These are phyloP conservation scores for Poronia punctata DNA, from an alignment of 495 filamentous ascomycete species.

Conservation along the genomic window DNA sequence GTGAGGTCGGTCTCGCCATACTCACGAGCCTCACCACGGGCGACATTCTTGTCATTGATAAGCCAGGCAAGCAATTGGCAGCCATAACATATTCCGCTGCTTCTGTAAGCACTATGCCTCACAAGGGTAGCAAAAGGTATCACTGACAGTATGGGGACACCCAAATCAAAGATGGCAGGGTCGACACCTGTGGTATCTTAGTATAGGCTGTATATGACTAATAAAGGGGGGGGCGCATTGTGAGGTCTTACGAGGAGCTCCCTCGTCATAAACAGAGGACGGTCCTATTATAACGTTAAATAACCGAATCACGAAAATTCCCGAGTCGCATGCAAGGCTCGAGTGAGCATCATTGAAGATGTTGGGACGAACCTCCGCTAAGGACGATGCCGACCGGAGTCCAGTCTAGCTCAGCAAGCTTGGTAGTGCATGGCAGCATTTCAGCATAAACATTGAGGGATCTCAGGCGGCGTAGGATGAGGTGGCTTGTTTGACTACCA, in stretches of 20 bases:
- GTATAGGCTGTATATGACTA: conserved; percentile 2
- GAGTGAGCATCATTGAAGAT: too few species aligned
- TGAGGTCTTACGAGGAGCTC: conserved; percentile 50
- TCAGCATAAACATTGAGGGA: conserved; percentile 83
- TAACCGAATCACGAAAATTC: not conserved
- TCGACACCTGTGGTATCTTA: conserved; percentile 46
- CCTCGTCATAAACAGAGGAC: conserved; percentile 54
- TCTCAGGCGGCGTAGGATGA: conserved; percentile 70
- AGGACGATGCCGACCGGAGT: conserved; percentile 78
- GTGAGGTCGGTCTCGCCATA: conserved; percentile 58
- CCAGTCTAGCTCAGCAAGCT: conserved; percentile 68
- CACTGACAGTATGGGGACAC: conserved; percentile 54
- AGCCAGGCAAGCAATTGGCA: conserved; percentile 79
- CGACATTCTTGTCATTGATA: conserved; percentile 58
- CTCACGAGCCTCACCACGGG: conserved; percentile 62
- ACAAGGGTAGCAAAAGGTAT: not conserved
- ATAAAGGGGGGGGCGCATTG: not conserved
- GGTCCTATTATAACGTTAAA: conserved; percentile 13
- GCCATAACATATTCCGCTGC: conserved; percentile 64
- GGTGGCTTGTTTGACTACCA: conserved; percentile 61
- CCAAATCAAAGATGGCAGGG: conserved; percentile 71
- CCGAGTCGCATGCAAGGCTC: not conserved
- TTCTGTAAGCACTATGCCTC: not conserved
- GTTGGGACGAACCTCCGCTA: conserved; percentile 51
- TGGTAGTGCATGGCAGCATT: conserved; percentile 88